Percentiles rank a stretch among this genome's conserved stretches.
Conservation (phyloP, 805 yeast genomes). For the Monosporozyma unispora region DNA sequence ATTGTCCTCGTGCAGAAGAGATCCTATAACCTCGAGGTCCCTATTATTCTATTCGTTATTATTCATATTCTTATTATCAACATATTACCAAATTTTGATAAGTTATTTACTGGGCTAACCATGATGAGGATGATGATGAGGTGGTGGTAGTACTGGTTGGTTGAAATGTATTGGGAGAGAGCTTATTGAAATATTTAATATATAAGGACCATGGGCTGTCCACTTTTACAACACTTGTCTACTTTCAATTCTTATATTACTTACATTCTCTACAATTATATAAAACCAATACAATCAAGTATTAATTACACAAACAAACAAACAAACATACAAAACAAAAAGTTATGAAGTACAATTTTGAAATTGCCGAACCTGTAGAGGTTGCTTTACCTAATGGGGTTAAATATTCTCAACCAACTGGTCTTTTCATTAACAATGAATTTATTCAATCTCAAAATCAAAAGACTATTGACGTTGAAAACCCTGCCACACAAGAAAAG, state of each 20-base stretch:
- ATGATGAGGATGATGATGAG: too few relatives aligned
- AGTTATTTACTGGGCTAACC: too few relatives aligned
- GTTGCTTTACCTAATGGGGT: conserved; percentile 58
- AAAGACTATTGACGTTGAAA: conserved; percentile 45
- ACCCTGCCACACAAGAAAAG: conserved; percentile 56
- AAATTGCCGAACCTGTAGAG: conserved; percentile 29
- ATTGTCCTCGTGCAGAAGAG: too few relatives aligned
- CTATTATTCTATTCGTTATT: too few relatives aligned
- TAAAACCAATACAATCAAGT: conserved; percentile 39
- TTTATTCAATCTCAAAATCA: conserved; percentile 51
- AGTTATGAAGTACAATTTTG: conserved; percentile 5
- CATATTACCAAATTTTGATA: too few relatives aligned
- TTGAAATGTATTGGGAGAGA: too few relatives aligned
- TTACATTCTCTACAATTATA: too few relatives aligned
- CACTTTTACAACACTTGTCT: background rate
- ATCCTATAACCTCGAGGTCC: too few relatives aligned
- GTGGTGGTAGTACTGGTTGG: too few relatives aligned
- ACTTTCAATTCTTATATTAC: background rate
- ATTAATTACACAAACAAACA: conserved; percentile 16
- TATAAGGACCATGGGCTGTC: too few relatives aligned
- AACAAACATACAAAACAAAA: conserved; percentile 2
- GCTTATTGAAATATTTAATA: too few relatives aligned
- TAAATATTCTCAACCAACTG: conserved; percentile 71
- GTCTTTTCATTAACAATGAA: conserved; percentile 82
- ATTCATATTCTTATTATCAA: too few relatives aligned